Base-by-base conservation (phyloP, 1,139 yeast genomes). In the Sugiyamaella pinicola region DNA sequence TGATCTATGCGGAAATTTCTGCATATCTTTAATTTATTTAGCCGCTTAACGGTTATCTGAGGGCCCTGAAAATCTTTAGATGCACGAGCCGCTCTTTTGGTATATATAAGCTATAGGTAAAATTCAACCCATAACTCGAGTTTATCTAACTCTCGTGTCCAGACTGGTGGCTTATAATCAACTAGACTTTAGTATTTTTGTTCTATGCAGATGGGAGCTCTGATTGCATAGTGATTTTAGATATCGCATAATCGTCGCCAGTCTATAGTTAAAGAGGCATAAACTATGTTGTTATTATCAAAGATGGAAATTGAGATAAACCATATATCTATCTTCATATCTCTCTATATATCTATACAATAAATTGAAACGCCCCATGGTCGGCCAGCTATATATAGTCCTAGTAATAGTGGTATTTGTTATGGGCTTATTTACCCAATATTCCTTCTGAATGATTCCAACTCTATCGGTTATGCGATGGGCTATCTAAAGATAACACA, bases 31-130 rank as follows among this genome's bases (percentile, higher is more conserved):
- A 29, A 3, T 42, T 6, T 24, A 24, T n/a, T 28, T 42, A 29
- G 47, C 38, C 47, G 47, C 39, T 43, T 22, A 43, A 43, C 38
- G 47, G 38, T 33, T 21, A 26, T 26, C 31, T 26, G 4, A 7
- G 10, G 38, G 33, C 47, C 24, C 26, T 19, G 40, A 43, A 33
- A 2, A 15, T 33, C 47, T 33, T 26, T 18, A 17, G 4, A 29
- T 10, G 26, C 28, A 13, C 17, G 19, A 19, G 17, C 17, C 47
- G n/a, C 15, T 18, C 8, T 28, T 29, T 15, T 3, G 46, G 46
- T 12, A 42, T 42, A 10, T 17, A 24, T 42, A 42, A 31, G 46
- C n/a, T n/a, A n/a, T n/a, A n/a, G n/a, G n/a, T n/a, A n/a, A n/a
- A n/a, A n/a, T n/a, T n/a, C n/a, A n/a, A n/a, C n/a, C n/a, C n/a